Evolutionary conservation across 805 yeast genomes (phyloP).

Genomic region (Saccharomyces kudriavzevii): DNA sequence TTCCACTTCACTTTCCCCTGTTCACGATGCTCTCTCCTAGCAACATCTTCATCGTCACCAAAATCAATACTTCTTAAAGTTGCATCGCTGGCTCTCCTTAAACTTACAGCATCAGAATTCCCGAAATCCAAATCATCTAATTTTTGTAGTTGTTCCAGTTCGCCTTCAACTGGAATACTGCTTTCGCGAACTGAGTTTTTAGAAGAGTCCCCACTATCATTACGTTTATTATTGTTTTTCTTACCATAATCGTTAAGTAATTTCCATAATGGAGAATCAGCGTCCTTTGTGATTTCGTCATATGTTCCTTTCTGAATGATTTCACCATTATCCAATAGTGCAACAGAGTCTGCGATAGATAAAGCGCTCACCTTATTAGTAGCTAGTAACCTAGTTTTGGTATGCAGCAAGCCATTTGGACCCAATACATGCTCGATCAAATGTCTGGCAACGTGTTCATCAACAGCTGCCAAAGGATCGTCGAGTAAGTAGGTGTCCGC

Average conservation of each 20-base stretch:
- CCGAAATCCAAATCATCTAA: conserved; percentile 22
- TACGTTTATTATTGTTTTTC: conserved; percentile 26
- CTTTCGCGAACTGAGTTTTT: conserved; percentile 11
- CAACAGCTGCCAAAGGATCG: conserved; percentile 93
- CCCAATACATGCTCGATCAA: conserved; percentile 78
- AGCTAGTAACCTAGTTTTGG: conserved; percentile 72
- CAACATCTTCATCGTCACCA: conserved; percentile 31
- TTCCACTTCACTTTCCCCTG: conserved; percentile 90
- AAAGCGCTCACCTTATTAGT: conserved; percentile 82
- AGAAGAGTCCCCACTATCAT: background rate
- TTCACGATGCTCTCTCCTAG: conserved; percentile 67
- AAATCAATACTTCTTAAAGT: conserved; percentile 29
- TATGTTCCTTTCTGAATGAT: conserved; percentile 60
- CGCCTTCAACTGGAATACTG: conserved; percentile 22
- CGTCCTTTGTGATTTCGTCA: conserved; percentile 37
- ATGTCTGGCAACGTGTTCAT: conserved; percentile 91
- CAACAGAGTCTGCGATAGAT: conserved; percentile 61
- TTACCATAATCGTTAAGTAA: conserved; percentile 59
- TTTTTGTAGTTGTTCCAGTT: conserved; percentile 27
- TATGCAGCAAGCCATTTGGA: conserved; percentile 61
- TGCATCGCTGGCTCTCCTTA: conserved; percentile 56
- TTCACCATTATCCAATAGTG: conserved; percentile 62
- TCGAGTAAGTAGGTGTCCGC: conserved; percentile 88
- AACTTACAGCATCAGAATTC: conserved; percentile 31
- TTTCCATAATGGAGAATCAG: conserved; percentile 42